Conservation (phyloP, 1,139 yeast genomes). For the Blastobotrys malaysiensis region DNA sequence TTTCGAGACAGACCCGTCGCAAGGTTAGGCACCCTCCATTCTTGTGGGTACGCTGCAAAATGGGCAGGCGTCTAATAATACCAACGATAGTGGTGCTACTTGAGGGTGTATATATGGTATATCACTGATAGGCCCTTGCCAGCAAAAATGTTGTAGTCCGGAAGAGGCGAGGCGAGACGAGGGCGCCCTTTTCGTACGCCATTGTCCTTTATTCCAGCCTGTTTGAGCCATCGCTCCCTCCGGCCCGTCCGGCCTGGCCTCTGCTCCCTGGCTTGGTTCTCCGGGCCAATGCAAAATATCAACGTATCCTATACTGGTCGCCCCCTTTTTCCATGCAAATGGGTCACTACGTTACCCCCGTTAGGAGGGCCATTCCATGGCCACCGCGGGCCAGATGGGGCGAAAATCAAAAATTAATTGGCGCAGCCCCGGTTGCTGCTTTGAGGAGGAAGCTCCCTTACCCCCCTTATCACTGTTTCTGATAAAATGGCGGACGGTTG, state of each 20-base stretch:
- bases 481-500: background rate
- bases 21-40: background rate
- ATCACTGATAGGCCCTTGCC: background rate
- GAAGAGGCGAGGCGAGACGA: background rate
- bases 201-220: background rate
- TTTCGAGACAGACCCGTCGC: background rate
- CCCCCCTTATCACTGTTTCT: constrained; percentile 1
- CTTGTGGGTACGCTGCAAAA: background rate
- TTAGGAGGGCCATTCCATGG: background rate
- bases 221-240: background rate
- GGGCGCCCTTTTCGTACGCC: too few relatives aligned
- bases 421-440: constrained; percentile 1
- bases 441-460: background rate
- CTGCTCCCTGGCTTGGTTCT: too few relatives aligned
- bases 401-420: background rate
- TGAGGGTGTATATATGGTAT: too few relatives aligned
- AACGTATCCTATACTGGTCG: too few relatives aligned
- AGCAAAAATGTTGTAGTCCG: background rate
- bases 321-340: background rate
- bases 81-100: too few relatives aligned
- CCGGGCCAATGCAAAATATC: too few relatives aligned
- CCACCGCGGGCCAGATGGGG: background rate
- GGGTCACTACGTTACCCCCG: background rate
- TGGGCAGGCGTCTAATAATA: background rate
- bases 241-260: background rate